Base-by-base conservation (phyloP, 1,284 basidiomycete genomes). In the Schizophyllum commune region DNA sequence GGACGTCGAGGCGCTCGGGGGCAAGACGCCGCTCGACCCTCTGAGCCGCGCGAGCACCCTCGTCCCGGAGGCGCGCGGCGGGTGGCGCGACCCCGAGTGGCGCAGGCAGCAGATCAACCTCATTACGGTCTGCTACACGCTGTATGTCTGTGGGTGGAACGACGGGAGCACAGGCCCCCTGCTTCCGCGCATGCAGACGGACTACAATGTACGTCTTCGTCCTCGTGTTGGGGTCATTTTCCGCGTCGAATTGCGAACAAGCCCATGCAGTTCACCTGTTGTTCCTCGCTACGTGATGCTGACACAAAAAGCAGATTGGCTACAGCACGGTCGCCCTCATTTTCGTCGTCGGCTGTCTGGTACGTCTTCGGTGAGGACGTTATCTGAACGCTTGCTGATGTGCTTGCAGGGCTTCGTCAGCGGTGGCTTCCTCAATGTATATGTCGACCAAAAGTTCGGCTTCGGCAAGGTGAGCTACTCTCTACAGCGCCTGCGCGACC, bases 81-180 rank as follows among this genome's bases (percentile, higher is more conserved):
- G 39, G 39, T 47, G 39, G 39, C 39, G 39, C 39, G 39, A 47
- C 39, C 39, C 39, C 9, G 13, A 47, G 39, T 47, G 39, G 39
- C 39, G 39, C 39, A 17, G 13, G 39, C 39, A 47, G 39, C 39
- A 55, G 20, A 63, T 78, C n/a, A 78, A 79, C 61, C 77, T 79
- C 61, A 65, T 68, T 0, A 65, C 75, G 0, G 66, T 80, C 11
- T 79, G 75, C 65, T 79, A 70, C 67, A 66, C 71, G n/a, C 65
- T 79, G 22, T 79, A 79, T 58, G 65, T 84, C 13, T 72, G 74
- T 4, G 85, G 85, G 6, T 86, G 84, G 83, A 86, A 84, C 67
- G 85, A 86, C 67, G 80, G 80, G 1, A 79, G 79, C 11, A 79
- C 80, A n/a, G 58, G 57, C 52, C 13, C 22, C 58, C 52, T 55